A percentile compares a stretch with the other conserved stretches of the same genome.
Evolutionary conservation across 768 basidiomycete genomes (phyloP).

Genomic region (Lactarius tabidus): DNA sequence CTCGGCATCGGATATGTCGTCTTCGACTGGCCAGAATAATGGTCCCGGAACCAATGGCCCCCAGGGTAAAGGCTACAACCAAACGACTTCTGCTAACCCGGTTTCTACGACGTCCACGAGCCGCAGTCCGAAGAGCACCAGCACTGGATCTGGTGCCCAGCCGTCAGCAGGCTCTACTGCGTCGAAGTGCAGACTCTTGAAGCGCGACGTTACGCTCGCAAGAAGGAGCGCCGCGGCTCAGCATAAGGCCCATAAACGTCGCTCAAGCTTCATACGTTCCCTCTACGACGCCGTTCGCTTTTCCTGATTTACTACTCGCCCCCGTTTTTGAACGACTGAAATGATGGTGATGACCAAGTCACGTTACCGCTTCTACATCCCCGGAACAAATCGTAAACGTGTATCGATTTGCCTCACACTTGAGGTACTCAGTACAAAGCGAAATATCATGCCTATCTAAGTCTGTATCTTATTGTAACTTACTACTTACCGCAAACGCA

Average conservation of each 20-base stretch:
- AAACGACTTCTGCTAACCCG: background rate
- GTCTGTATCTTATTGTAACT: background rate
- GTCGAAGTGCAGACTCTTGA: constrained; percentile 11
- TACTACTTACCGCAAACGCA: background rate
- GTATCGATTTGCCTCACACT: background rate
- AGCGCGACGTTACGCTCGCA: background rate
- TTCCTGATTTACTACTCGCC: background rate
- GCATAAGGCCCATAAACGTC: constrained; percentile 6
- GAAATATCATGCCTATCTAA: constrained; percentile 1
- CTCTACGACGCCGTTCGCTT: constrained; percentile 9
- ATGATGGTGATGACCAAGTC: constrained; percentile 1
- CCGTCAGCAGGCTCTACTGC: background rate
- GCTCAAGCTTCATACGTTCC: constrained; percentile 11
- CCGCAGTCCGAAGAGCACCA: background rate
- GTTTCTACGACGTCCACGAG: background rate
- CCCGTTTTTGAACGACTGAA: background rate
- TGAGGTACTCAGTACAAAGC: background rate
- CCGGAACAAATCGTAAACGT: background rate
- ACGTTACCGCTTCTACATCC: background rate
- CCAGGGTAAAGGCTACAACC: too few species aligned
- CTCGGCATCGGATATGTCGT: constrained; percentile 6
- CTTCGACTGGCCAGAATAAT: background rate
- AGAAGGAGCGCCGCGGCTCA: background rate
- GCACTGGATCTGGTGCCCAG: background rate
- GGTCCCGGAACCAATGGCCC: background rate